A percentile compares a stretch with the other conserved stretches of the same genome.
Conservation (phyloP, 2,329 filamentous ascomycete species). For the Cylindrodendrum hubeiense region DNA sequence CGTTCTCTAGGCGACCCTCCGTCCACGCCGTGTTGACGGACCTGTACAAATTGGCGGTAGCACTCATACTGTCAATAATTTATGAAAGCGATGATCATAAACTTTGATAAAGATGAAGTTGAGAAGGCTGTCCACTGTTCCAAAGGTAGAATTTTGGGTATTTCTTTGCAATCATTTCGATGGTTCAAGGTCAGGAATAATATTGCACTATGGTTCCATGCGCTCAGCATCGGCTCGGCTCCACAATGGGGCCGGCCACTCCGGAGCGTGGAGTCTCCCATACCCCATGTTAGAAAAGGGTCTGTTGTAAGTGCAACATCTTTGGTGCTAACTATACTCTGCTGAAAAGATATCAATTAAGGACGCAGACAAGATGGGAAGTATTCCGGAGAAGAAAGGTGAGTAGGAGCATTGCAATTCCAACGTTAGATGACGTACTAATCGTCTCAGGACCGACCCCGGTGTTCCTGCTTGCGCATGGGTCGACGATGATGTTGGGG, state of each 20-base stretch:
- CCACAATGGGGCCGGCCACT: not conserved
- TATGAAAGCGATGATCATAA: not conserved
- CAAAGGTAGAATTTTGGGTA: too few species aligned
- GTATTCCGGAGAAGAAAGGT: not conserved
- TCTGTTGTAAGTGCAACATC: too few species aligned
- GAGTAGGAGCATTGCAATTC: too few species aligned
- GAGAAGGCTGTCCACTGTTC: too few species aligned
- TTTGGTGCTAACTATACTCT: too few species aligned
- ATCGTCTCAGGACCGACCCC: conserved; percentile 54
- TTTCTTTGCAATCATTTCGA: too few species aligned
- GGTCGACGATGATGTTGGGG: conserved; percentile 79
- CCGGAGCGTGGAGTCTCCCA: too few species aligned
- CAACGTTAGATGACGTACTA: not conserved
- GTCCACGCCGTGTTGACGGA: not conserved
- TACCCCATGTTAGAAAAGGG: too few species aligned
- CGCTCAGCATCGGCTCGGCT: conserved; percentile 19
- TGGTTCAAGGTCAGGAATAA: not conserved
- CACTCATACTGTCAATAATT: not conserved
- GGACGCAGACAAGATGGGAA: not conserved
- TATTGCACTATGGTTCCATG: too few species aligned
- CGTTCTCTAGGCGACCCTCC: conserved; percentile 5
- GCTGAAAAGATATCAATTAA: too few species aligned
- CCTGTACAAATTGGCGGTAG: not conserved
- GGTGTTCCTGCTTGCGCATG: conserved; percentile 77
- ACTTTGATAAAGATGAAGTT: too few species aligned